Evolutionary conservation across 805 yeast species (phyloP).

Genomic region (Saccharomyces cerevisiae): DNA sequence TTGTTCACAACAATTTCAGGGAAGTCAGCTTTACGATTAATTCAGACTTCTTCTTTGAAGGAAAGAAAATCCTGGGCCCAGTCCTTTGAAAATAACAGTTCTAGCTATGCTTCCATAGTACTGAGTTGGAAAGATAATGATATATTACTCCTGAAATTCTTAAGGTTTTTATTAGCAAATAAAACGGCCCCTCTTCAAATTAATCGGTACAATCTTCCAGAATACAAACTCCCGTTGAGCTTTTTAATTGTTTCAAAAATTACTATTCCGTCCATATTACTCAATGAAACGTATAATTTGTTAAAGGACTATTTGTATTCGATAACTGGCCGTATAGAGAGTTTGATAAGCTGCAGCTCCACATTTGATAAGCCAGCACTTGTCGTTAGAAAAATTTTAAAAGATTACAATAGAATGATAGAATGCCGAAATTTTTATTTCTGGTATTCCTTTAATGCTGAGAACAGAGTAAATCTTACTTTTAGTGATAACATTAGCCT

Average conservation of each 20-base stretch:
- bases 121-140: neutral
- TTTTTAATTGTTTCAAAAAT: conserved; percentile 2
- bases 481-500: neutral
- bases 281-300: conserved; percentile 5
- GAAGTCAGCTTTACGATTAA: conserved; percentile 8
- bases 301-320: neutral
- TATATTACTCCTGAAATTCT: conserved; percentile 6
- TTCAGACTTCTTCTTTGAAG: neutral
- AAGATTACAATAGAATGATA: neutral
- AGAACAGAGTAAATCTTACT: neutral
- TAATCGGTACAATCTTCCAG: conserved; percentile 1
- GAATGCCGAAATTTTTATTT: neutral
- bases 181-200: conserved; percentile 5
- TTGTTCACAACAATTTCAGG: conserved; percentile 23
- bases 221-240: conserved; percentile 2
- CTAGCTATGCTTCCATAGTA: neutral
- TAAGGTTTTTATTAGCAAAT: conserved; percentile 10
- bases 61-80: conserved; percentile 1
- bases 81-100: neutral
- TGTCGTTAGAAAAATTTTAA: neutral
- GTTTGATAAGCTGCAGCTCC: neutral
- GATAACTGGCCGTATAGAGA: neutral
- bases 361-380: neutral
- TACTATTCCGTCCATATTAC: neutral
- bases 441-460: neutral